A percentile compares a stretch with the other conserved stretches of the same genome.
phyloP scores from a whole-genome alignment of 352 stramenopile species.

The Phytophthora tentaculata region DNA sequence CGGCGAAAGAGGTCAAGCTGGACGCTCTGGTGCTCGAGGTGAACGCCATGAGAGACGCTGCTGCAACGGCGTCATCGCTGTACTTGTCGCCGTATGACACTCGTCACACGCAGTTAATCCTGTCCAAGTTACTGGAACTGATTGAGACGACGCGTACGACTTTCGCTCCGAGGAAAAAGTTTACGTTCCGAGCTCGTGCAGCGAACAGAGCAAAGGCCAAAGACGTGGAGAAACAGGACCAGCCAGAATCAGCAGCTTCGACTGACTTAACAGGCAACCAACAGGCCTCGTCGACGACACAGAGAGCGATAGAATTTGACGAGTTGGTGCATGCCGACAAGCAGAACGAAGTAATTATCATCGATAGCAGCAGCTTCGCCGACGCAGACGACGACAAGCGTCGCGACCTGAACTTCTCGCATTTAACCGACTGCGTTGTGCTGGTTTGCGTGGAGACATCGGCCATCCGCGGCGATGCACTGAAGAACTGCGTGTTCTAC shows the following conservation, averaged over 20 bases:
- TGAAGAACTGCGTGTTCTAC: slow-evolving; percentile 81
- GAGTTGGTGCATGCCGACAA: slow-evolving; percentile 68
- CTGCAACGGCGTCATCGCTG: slow-evolving; percentile 70
- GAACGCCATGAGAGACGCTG: slow-evolving; percentile 62
- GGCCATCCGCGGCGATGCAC: slow-evolving; percentile 68
- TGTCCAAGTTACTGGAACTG: slow-evolving; percentile 61
- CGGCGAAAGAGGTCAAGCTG: slow-evolving; percentile 50
- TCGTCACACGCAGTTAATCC: slow-evolving; percentile 75
- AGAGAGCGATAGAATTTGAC: slow-evolving; percentile 39
- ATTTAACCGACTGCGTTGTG: slow-evolving; percentile 75
- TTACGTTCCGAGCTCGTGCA: slow-evolving; percentile 67
- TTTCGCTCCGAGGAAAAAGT: slow-evolving; percentile 87
- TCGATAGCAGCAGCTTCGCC: slow-evolving; percentile 63
- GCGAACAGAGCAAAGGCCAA: slow-evolving; percentile 32
- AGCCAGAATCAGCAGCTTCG: slow-evolving; percentile 15
- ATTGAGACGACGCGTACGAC: slow-evolving; percentile 71
- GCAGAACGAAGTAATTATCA: slow-evolving; percentile 70
- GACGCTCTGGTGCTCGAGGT: slow-evolving; percentile 59
- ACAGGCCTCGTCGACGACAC: neutral
- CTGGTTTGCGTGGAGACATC: slow-evolving; percentile 73
- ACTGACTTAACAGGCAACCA: slow-evolving; percentile 14
- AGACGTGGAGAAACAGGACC: slow-evolving; percentile 18
- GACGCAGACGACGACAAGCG: slow-evolving; percentile 34
- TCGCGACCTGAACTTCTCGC: slow-evolving; percentile 77
- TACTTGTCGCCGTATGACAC: slow-evolving; percentile 90